A percentile compares a stretch with the other conserved stretches of the same genome.
Evolutionary conservation across 164 flowering plant species (phyloP).

Genomic region (Dillenia suffruticosa): DNA sequence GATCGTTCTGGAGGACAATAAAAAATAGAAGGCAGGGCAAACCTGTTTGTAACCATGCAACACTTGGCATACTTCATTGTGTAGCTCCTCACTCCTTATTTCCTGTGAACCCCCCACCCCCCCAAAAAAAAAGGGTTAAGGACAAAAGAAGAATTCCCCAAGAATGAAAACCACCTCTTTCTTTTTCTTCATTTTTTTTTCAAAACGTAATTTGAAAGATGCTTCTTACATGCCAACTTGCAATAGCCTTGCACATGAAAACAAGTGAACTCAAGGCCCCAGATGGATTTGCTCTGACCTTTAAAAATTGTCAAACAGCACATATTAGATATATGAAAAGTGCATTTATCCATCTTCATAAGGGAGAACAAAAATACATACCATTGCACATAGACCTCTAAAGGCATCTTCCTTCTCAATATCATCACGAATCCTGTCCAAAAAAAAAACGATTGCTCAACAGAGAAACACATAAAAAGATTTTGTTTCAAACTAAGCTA

Average conservation of each 20-base stretch:
- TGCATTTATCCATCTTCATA: background rate
- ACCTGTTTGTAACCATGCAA: slow-evolving; percentile 96
- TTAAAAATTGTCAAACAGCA: slow-evolving; percentile 16
- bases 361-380: slow-evolving; percentile 16
- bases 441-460: slow-evolving; percentile 6
- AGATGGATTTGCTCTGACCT: slow-evolving; percentile 90
- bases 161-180: too few relatives aligned
- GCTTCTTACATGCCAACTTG: slow-evolving; percentile 97
- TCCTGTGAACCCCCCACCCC: slow-evolving; percentile 74
- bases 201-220: background rate
- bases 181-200: background rate
- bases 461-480: background rate
- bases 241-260: slow-evolving; percentile 84
- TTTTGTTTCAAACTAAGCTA: background rate
- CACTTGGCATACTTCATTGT: slow-evolving; percentile 90
- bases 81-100: slow-evolving; percentile 89
- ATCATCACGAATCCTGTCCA: slow-evolving; percentile 94
- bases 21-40: slow-evolving; percentile 4
- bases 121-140: background rate
- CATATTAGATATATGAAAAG: background rate
- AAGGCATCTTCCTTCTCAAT: slow-evolving; percentile 98
- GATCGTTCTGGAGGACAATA: background rate
- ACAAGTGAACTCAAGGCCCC: slow-evolving; percentile 87
- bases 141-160: background rate
- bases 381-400: slow-evolving; percentile 96